A percentile compares a stretch with the other conserved stretches of the same genome.
Evolutionary conservation across 192 early-diverging fungal species (phyloP).

Genomic region (Cladochytrium replicatum): DNA sequence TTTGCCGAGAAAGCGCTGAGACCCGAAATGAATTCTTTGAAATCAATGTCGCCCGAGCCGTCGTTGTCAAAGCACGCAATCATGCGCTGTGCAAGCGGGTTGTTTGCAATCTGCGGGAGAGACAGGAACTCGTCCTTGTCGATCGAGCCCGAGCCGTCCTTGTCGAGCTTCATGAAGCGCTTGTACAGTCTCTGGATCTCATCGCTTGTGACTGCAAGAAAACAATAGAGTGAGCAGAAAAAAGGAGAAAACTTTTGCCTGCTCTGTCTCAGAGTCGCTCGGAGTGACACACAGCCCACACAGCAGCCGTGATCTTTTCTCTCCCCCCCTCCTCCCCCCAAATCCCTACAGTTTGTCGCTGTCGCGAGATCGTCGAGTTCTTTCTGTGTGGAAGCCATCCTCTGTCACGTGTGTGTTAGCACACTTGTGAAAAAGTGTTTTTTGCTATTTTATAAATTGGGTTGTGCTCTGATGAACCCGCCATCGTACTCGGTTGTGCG

Average conservation of each 20-base stretch:
- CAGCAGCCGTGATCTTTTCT: too few species aligned
- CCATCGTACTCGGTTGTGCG: slow-evolving; percentile 6
- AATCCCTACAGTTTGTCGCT: too few species aligned
- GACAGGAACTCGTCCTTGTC: slow-evolving; percentile 96
- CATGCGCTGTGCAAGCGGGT: slow-evolving; percentile 90
- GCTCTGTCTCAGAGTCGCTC: not conserved
- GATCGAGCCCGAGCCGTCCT: slow-evolving; percentile 90
- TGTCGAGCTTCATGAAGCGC: slow-evolving; percentile 96
- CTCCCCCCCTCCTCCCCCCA: too few species aligned
- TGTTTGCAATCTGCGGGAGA: slow-evolving; percentile 94
- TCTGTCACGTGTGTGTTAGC: too few species aligned
- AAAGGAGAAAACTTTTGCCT: not conserved
- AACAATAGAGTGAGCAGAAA: not conserved
- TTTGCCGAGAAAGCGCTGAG: slow-evolving; percentile 89
- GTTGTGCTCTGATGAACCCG: too few species aligned
- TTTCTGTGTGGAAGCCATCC: too few species aligned
- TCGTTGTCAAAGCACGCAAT: slow-evolving; percentile 97
- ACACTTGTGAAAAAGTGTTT: too few species aligned
- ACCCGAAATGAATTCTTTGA: slow-evolving; percentile 95
- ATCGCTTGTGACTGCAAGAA: slow-evolving; percentile 63
- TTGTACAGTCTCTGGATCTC: slow-evolving; percentile 99
- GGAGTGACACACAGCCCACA: not conserved
- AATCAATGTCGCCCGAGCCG: slow-evolving; percentile 97
- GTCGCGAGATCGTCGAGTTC: too few species aligned
- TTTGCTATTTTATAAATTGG: too few species aligned